These are phyloP conservation scores for Hymenoscyphus salicellus DNA, from an alignment of 2,329 filamentous ascomycete species.

Conservation along the genomic window DNA sequence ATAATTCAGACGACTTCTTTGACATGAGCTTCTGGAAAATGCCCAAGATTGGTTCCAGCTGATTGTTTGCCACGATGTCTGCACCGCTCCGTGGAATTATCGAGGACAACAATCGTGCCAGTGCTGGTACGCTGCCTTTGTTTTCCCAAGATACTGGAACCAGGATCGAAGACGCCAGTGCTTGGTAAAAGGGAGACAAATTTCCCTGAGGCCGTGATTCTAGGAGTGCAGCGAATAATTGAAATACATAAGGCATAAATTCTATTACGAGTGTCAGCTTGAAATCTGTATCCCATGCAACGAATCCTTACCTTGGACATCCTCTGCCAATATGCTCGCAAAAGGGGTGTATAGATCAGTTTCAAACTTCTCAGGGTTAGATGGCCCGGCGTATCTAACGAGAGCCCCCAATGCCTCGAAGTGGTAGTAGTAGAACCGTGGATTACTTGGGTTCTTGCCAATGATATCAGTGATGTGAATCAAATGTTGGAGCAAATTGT, in stretches of 20 bases:
- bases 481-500: conserved; percentile 78
- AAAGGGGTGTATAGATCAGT: conserved; percentile 80
- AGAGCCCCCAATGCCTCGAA: conserved; percentile 93
- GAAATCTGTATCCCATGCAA: background rate
- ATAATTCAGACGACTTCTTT: conserved; percentile 65
- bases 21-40: conserved; percentile 90
- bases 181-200: conserved; percentile 77
- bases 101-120: conserved; percentile 78
- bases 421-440: conserved; percentile 96
- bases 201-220: conserved; percentile 79
- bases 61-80: conserved; percentile 72
- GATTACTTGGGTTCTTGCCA: conserved; percentile 92
- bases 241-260: conserved; percentile 95
- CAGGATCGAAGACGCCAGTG: conserved; percentile 74
- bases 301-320: conserved; percentile 65
- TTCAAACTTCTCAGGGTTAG: conserved; percentile 72
- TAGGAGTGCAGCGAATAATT: conserved; percentile 85
- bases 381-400: conserved; percentile 68
- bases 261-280: conserved; percentile 49
- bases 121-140: conserved; percentile 86
- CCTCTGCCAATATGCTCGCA: conserved; percentile 72
- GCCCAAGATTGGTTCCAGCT: conserved; percentile 83
- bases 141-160: conserved; percentile 85
- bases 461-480: conserved; percentile 89
- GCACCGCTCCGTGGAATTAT: conserved; percentile 76